Percentiles rank a stretch among this genome's conserved stretches.
These are phyloP conservation scores for Pseudomonodictys pantanalensis DNA, from an alignment of 495 filamentous ascomycete genomes.

Conservation along the genomic window DNA sequence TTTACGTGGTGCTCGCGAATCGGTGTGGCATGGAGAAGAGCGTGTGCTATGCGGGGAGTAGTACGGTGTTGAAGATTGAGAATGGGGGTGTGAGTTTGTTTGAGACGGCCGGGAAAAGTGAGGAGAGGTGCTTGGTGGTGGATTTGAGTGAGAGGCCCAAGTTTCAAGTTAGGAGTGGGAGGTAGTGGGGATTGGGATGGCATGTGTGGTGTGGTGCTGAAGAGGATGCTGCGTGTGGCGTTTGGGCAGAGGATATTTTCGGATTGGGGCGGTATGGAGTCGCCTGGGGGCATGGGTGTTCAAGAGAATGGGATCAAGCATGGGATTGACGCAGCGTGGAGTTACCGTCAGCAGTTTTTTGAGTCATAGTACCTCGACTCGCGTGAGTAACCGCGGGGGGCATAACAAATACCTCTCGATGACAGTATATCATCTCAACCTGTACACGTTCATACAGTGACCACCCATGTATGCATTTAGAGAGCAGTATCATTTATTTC, in stretches of 20 bases:
- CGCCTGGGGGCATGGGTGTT: too few relatives aligned
- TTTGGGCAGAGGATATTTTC: too few relatives aligned
- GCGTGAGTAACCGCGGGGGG: too few relatives aligned
- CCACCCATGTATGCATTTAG: too few relatives aligned
- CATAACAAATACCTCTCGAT: too few relatives aligned
- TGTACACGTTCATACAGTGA: too few relatives aligned
- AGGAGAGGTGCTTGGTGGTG: slow-evolving; percentile 62
- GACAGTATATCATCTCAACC: not conserved
- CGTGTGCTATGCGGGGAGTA: slow-evolving; percentile 80
- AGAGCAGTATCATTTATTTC: slow-evolving; percentile 11
- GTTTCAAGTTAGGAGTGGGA: slow-evolving; percentile 22
- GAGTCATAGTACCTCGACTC: too few relatives aligned
- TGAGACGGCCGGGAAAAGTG: slow-evolving; percentile 62
- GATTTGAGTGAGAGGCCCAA: slow-evolving; percentile 48
- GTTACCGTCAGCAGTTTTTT: too few relatives aligned
- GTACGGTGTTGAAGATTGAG: slow-evolving; percentile 72
- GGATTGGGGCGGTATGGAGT: too few relatives aligned
- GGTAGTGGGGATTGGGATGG: not conserved
- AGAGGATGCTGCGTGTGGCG: not conserved
- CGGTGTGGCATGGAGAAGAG: slow-evolving; percentile 67
- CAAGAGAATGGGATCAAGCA: too few relatives aligned
- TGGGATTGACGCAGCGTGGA: too few relatives aligned
- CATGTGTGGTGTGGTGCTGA: not conserved
- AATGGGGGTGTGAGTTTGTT: slow-evolving; percentile 65
- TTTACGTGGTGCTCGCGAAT: slow-evolving; percentile 82